Evolutionary conservation across 805 yeast species (phyloP), one percentile per base, ranked within the genome.

Genomic region (Metschnikowia picachoensis): DNA sequence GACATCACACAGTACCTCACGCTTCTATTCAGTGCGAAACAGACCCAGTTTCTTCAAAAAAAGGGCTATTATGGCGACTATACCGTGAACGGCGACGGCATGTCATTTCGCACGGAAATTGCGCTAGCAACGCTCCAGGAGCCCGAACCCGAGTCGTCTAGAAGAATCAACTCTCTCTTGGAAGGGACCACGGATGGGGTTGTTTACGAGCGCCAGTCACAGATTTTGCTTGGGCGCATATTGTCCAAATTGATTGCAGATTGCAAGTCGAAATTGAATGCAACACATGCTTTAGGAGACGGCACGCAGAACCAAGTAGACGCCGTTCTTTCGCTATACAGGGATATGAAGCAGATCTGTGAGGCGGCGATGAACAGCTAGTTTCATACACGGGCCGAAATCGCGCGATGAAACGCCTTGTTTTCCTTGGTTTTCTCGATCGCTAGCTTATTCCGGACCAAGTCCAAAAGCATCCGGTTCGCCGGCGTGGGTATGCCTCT

Each of bases 61-160:
- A 51, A 66, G 35, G 83, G 76, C 8, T 92, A 88, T 58, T 77
- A 64, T 60, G 94, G 85, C 1, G 92, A 87, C 29, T 91, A 87
- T 61, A 85, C 95, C 0, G 62, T 88, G 2, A 76, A 72, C 35
- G 43, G 49, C 4, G 69, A 66, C 1, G 75, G 69, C 2, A 61
- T 82, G 1, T 87, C 95, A 11, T 90, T 83, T 60, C 69, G 97
- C 41, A 78, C 88, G 0, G 81, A 82, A 47, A 80, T 91, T 2
- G 96, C 90, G 0, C 62, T 91, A 32, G 87, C 94, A 3, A 70
- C 75, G 0, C 47, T 75, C 1, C 80, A 78, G 51, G 76, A 69
- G 42, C 30, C 46, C 4, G 71, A 53, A 0, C 55, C 71, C 1
- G 39, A 35, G 2, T 51, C 56, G 11, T 69, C 77, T 0, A 52